Base-by-base conservation (phyloP, 1,139 yeast genomes). In the Debaryomycetaceae sp. region DNA sequence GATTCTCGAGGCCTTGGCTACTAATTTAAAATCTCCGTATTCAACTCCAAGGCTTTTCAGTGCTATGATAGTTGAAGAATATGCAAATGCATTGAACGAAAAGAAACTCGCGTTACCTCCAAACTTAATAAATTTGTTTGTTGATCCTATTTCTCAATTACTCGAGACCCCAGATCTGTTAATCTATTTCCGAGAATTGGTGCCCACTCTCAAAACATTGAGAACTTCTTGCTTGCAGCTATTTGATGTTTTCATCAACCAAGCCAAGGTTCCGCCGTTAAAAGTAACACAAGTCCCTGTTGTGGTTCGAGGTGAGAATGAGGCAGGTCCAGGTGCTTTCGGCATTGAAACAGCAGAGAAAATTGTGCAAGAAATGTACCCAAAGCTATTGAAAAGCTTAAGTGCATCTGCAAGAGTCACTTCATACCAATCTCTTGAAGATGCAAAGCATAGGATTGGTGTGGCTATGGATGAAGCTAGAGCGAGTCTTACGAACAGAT, bases 311-410 rank as follows among this genome's bases (percentile, higher is more conserved):
- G 98, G 98, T 29, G 98, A 92, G 57, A 73, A 82, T 1, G 96
- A 87, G 47, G 96, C 98, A 4, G 98, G 97, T 1, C 91, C 96
- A 1, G 91, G 84, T 50, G 98, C 98, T 0, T 94, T 94, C 62
- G 79, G 88, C 8, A 61, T 92, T 36, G 85, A 77, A 33, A 79
- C 79, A 49, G 98, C 97, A 1, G 85, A 84, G 44, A 77, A 78
- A 48, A 75, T 91, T 6, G 70, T 83, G 26, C 68, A 70, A 38
- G 88, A 83, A 38, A 78, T 81, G 5, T 88, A 79, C 58, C 79
- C 77, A 15, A 85, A 84, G 55, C 65, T 89, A 48, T 69, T 80
- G 48, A 79, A 79, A 44, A 58, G 74, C 7, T 65, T 94, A 52
- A 72, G 85, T n/a, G 80, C 96, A 3, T 74, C 88, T 3, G 76